Percentiles rank a stretch among this genome's conserved stretches.
These are phyloP conservation scores for Microsporum audouinii DNA, from an alignment of 2,329 filamentous ascomycete genomes.

Conservation along the genomic window DNA sequence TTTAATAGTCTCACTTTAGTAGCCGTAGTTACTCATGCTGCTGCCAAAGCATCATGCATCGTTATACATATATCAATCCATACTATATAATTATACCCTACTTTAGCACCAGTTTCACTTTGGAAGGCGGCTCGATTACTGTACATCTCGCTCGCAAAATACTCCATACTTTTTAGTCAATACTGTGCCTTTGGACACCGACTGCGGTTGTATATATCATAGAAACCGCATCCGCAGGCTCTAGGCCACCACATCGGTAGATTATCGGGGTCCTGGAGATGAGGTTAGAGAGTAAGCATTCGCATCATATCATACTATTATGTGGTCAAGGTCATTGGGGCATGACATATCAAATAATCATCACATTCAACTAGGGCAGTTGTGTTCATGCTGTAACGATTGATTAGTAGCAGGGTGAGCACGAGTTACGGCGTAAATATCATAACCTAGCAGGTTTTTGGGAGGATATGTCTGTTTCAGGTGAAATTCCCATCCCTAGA, in stretches of 20 bases:
- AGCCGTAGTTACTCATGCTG: not conserved
- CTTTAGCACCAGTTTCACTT: not conserved
- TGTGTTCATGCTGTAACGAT: not conserved
- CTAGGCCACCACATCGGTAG: not conserved
- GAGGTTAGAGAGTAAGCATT: not conserved
- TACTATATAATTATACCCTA: not conserved
- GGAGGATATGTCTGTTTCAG: not conserved
- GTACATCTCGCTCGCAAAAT: not conserved
- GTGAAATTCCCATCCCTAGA: not conserved
- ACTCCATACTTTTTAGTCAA: not conserved
- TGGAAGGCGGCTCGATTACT: not conserved
- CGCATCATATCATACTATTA: not conserved
- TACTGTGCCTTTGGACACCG: not conserved
- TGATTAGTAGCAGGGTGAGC: not conserved
- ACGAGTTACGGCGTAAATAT: not conserved
- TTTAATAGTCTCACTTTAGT: not conserved
- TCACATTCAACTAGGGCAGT: not conserved
- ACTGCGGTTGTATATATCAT: not conserved
- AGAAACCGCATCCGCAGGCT: not conserved
- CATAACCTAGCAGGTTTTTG: not conserved
- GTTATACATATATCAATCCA: not conserved
- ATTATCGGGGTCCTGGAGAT: not conserved
- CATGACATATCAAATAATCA: not conserved
- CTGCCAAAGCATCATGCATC: not conserved
- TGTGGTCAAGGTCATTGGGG: not conserved